phyloP scores from a whole-genome alignment of 345 rosid species.

The Populus alba region DNA sequence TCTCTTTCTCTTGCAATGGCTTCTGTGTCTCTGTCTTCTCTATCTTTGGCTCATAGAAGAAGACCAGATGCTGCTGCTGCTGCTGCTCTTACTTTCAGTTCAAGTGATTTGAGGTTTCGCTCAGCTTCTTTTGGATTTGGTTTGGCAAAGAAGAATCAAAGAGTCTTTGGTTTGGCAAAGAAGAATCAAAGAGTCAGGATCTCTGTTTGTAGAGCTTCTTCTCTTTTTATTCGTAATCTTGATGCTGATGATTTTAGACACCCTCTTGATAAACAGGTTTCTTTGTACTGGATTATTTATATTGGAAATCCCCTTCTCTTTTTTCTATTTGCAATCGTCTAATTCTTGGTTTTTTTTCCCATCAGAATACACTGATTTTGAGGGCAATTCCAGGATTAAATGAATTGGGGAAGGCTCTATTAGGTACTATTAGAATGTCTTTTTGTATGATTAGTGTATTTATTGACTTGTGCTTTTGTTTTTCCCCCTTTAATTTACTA shows the following conservation, averaged over 20 bases:
- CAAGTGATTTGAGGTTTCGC: slow-evolving; percentile 8
- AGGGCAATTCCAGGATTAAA: slow-evolving; percentile 89
- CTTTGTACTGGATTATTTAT: too few relatives aligned
- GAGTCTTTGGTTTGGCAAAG: slow-evolving; percentile 28
- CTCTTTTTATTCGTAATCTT: slow-evolving; percentile 72
- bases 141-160: slow-evolving; percentile 27
- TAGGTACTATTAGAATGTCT: slow-evolving; percentile 45
- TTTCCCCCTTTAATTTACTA: background rate
- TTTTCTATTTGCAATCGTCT: background rate
- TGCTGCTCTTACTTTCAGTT: slow-evolving; percentile 1
- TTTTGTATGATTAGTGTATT: background rate
- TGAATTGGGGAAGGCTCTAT: slow-evolving; percentile 69
- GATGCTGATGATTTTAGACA: slow-evolving; percentile 97
- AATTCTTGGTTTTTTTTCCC: background rate
- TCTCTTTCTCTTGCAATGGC: slow-evolving; percentile 30
- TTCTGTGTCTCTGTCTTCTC: slow-evolving; percentile 38
- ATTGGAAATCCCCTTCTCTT: background rate
- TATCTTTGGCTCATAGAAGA: slow-evolving; percentile 27
- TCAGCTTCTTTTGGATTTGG: slow-evolving; percentile 25
- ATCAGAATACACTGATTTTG: slow-evolving; percentile 78
- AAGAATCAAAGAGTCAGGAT: slow-evolving; percentile 34
- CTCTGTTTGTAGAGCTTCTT: slow-evolving; percentile 47
- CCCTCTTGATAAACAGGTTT: slow-evolving; percentile 90
- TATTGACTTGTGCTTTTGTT: background rate
- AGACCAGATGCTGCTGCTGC: too few relatives aligned